A percentile compares a stretch with the other conserved stretches of the same genome.
Evolutionary conservation across 352 stramenopile species (phyloP).

Genomic region (Phytopythium chamaehyphon): DNA sequence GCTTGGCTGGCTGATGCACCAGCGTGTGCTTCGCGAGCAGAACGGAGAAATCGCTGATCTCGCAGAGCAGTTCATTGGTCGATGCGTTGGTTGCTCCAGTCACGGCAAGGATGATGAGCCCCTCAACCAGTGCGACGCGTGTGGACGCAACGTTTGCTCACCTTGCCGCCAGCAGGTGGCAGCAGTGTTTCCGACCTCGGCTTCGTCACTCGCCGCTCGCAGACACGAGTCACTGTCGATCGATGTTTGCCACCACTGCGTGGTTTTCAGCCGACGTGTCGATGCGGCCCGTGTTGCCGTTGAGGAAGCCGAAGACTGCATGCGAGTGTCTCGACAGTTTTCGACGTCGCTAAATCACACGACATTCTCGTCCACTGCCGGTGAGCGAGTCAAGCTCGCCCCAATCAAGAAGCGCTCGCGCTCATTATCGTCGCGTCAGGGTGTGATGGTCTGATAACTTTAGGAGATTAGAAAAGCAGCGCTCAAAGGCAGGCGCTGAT

Average conservation of each 20-base stretch:
- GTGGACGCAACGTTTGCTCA: conserved; percentile 6
- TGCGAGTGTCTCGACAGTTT: conserved; percentile 4
- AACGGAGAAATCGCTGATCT: conserved; percentile 4
- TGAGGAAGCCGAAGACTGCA: conserved; percentile 10
- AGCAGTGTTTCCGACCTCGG: conserved; percentile 8
- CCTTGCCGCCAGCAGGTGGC: not conserved
- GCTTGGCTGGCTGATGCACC: conserved; percentile 18
- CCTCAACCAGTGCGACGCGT: not conserved
- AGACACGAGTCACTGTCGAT: not conserved
- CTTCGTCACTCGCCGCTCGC: conserved; percentile 5
- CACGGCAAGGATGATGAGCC: not conserved
- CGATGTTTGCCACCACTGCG: conserved; percentile 12
- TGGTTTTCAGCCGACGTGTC: conserved; percentile 5
- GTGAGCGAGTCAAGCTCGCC: conserved; percentile 15
- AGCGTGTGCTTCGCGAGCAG: not conserved
- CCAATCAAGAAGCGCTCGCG: conserved; percentile 15
- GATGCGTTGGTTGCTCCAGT: not conserved
- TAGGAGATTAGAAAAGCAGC: no score
- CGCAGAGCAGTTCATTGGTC: not conserved
- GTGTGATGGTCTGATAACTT: not conserved
- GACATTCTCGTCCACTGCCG: not conserved
- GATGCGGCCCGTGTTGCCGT: conserved; percentile 8
- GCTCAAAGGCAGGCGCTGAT: not conserved
- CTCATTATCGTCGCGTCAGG: not conserved
- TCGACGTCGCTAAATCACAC: not conserved